Percentiles rank a stretch among this genome's conserved stretches.
Conservation (phyloP, 805 yeast genomes). For the Starmerella bacillaris region DNA sequence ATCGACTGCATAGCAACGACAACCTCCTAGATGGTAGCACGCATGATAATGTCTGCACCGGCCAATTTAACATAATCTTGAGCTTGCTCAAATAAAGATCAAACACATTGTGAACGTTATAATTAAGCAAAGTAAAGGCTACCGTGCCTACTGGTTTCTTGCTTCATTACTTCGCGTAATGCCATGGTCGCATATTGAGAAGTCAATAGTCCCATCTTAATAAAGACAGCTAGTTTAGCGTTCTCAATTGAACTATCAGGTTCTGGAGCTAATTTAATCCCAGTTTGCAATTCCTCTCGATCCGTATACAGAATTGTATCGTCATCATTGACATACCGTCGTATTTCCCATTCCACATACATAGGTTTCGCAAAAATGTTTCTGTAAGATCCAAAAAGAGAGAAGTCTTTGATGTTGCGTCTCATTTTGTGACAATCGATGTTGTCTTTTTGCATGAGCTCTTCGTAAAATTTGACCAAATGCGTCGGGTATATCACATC, state of each 20-base stretch:
- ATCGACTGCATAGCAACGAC: not conserved
- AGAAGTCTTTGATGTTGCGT: conserved; percentile 71
- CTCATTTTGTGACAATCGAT: conserved; percentile 75
- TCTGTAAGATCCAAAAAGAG: conserved; percentile 82
- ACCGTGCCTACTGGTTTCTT: conserved; percentile 18
- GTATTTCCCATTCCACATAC: conserved; percentile 40
- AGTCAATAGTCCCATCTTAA: conserved; percentile 61
- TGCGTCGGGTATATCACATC: conserved; percentile 76
- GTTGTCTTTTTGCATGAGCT: conserved; percentile 57
- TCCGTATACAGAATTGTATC: conserved; percentile 71
- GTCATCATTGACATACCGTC: conserved; percentile 43
- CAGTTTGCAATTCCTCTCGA: conserved; percentile 28
- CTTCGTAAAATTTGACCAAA: conserved; percentile 43
- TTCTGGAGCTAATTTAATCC: conserved; percentile 8
- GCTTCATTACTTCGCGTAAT: conserved; percentile 67
- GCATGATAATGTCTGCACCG: not conserved
- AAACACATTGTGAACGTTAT: too few relatives aligned
- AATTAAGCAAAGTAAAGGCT: conserved; percentile 10
- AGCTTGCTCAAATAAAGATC: not conserved
- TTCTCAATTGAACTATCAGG: conserved; percentile 24
- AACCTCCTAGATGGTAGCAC: not conserved
- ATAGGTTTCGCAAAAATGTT: conserved; percentile 48
- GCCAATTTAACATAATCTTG: not conserved
- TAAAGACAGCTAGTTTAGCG: conserved; percentile 45
- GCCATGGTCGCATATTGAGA: conserved; percentile 98